phyloP scores from a whole-genome alignment of 2,329 filamentous ascomycete species.

The Dactylonectria macrodidyma region DNA sequence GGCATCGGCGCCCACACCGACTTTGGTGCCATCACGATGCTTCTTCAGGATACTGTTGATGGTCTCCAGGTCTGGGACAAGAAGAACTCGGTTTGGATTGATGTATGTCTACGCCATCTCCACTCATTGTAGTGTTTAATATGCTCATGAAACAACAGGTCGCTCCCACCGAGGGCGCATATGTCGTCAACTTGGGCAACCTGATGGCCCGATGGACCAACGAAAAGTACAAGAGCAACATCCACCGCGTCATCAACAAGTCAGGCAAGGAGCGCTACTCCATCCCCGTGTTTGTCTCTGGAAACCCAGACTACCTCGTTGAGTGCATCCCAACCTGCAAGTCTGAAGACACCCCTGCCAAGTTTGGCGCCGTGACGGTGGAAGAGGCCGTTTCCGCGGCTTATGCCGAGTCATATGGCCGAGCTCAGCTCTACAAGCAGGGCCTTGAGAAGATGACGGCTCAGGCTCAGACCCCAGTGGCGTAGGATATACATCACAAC shows the following conservation, averaged over 20 bases:
- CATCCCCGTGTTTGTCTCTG: conserved; percentile 70
- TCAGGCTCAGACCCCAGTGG: conserved; percentile 23
- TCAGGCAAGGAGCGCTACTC: conserved; percentile 66
- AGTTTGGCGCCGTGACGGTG: conserved; percentile 52
- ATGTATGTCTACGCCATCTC: conserved; percentile 40
- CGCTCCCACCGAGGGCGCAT: conserved; percentile 60
- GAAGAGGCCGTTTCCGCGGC: conserved; percentile 51
- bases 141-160: conserved; percentile 48
- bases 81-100: conserved; percentile 60
- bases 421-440: conserved; percentile 52
- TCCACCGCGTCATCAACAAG: conserved; percentile 70
- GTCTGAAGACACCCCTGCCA: conserved; percentile 41
- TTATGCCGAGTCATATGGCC: conserved; percentile 53
- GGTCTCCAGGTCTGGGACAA: conserved; percentile 67
- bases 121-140: not conserved
- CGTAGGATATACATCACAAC: not conserved
- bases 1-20: conserved; percentile 67
- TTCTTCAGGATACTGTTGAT: conserved; percentile 65
- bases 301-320: conserved; percentile 62
- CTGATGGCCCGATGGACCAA: conserved; percentile 66
- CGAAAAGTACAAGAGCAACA: conserved; percentile 65
- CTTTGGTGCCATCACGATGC: conserved; percentile 70
- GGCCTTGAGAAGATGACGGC: conserved; percentile 36
- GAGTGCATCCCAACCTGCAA: conserved; percentile 53
- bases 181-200: conserved; percentile 68